Evolutionary conservation across 179 eudicot genomes (phyloP).

Genomic region (Heliamphora pulchella): DNA sequence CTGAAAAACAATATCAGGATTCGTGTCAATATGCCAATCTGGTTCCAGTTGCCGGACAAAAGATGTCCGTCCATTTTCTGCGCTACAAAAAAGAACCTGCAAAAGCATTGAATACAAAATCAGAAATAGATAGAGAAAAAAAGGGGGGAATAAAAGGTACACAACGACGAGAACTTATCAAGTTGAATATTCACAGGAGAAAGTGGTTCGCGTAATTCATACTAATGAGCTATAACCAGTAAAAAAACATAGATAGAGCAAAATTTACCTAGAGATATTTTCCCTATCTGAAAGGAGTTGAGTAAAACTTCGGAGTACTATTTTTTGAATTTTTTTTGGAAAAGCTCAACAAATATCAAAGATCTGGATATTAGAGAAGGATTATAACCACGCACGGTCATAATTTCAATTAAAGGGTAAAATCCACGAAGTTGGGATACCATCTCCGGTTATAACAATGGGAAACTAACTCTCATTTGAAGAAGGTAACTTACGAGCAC

Average conservation of each 20-base stretch:
- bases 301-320: background rate
- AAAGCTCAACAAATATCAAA: background rate
- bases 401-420: background rate
- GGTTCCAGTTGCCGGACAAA: slow-evolving; percentile 96
- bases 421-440: background rate
- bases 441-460: background rate
- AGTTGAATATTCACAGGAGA: background rate
- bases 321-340: background rate
- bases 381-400: background rate
- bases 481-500: background rate
- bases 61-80: slow-evolving; percentile 82
- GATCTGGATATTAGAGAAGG: background rate
- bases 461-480: background rate
- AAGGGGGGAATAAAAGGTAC: background rate
- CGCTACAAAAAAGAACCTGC: slow-evolving; percentile 92
- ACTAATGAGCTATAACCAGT: background rate
- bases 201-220: background rate
- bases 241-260: background rate
- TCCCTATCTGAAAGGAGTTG: background rate
- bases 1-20: slow-evolving; percentile 63
- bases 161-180: background rate
- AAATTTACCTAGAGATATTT: background rate
- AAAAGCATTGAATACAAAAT: slow-evolving; percentile 9
- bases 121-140: background rate
- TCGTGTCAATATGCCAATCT: slow-evolving; percentile 96